Evolutionary conservation across 1,284 basidiomycete species (phyloP), one percentile per base, ranked within the genome.

Genomic region (Ganoderma lingzhi): DNA sequence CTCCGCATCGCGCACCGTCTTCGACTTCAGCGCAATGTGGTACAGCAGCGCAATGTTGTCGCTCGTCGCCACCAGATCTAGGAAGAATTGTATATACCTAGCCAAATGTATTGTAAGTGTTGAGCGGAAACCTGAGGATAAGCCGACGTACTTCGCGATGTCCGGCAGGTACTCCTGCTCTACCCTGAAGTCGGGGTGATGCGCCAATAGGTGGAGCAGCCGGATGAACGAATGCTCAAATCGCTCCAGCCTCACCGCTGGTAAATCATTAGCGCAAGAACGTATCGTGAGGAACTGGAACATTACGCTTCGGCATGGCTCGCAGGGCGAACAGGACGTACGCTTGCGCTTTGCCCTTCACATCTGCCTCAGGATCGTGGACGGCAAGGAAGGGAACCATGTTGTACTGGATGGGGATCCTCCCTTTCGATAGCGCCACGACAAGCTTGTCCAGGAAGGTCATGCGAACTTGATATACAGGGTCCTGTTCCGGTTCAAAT

Each of bases 1-100:
- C 64, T 91, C 87, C 0, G 88, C 83, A 78, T 98, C 96, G 8
- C 92, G 86, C 4, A 97, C 93, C 0, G 93, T 94, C 84, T 99
- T 99, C 68, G 92, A 85, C 77, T 93, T 94, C 74, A 87, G 83
- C 0, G 96, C 93, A 10, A 99, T 86, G 76, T 96, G 90, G 75
- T 90, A 96, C 23, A 99, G 83, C 5, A 98, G 83, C 0, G 93
- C 88, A 15, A 98, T 83, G 73, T 96, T 99, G 61, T 97, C 92
- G 28, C 87, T 78, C 6, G 86, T 89, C 12, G 88, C 90, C 15
- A 99, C 82, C 62, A 90, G 84, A 63, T 95, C 91, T 10, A 98
- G 84, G 80, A 95, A 99, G 76, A 98, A 93, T 32, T 94, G 90
- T 71, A 99, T 86, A 80, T 98, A 98, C 81, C 95, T 96, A 68